These are phyloP conservation scores for Claviceps digitariae DNA, from an alignment of 2,329 filamentous ascomycete species.

Conservation along the genomic window DNA sequence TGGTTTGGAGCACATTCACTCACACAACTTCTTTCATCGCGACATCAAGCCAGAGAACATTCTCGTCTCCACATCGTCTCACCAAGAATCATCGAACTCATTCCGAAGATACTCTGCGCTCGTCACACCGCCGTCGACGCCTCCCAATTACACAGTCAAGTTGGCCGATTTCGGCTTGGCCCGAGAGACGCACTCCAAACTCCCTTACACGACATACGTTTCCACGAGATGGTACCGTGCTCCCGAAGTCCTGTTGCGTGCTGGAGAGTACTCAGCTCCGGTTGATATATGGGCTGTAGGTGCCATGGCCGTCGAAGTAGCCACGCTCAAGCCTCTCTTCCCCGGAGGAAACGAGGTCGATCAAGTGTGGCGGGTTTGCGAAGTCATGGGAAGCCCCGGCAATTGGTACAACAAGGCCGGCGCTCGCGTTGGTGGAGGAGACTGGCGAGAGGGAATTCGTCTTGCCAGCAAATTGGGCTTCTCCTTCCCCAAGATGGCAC, in stretches of 20 bases:
- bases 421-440: conserved; percentile 76
- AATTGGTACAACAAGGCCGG: conserved; percentile 96
- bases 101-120: conserved; percentile 89
- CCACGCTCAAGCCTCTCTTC: conserved; percentile 91
- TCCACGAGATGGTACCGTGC: conserved; percentile 97
- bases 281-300: conserved; percentile 98
- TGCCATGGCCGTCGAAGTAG: conserved; percentile 96
- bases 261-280: conserved; percentile 91
- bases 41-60: conserved; percentile 99
- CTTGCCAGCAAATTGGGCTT: conserved; percentile 94
- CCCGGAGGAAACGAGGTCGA: conserved; percentile 97
- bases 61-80: conserved; percentile 80
- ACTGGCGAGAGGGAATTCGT: conserved; percentile 90
- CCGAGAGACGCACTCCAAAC: conserved; percentile 91
- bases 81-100: conserved; percentile 66
- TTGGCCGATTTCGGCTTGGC: conserved; percentile 97
- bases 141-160: conserved; percentile 89
- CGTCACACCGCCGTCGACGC: conserved; percentile 89
- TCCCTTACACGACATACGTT: conserved; percentile 96
- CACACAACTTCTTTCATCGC: conserved; percentile 94
- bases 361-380: conserved; percentile 96
- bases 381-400: conserved; percentile 97
- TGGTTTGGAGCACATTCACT: conserved; percentile 92
- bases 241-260: conserved; percentile 83
- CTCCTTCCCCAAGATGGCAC: conserved; percentile 98